These are phyloP conservation scores for Magnolia officinalis DNA, from an alignment of 164 flowering plant species.

Conservation along the genomic window DNA sequence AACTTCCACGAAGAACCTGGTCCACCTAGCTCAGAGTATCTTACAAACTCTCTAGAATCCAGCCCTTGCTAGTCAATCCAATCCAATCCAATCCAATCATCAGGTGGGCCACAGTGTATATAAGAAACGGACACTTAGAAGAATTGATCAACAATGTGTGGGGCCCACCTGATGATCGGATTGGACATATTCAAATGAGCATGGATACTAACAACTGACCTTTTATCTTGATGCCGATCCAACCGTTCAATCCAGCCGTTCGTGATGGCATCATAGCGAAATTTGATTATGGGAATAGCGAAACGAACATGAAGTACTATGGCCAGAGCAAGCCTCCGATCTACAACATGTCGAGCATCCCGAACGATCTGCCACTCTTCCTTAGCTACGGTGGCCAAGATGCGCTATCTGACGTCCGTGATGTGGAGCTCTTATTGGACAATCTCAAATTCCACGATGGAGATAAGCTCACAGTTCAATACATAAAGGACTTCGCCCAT, in stretches of 20 bases:
- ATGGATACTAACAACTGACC: no score
- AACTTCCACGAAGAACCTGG: conserved; percentile 66
- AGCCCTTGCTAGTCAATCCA: no score
- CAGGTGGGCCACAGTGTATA: no score
- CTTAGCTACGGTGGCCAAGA: conserved; percentile 72
- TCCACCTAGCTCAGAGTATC: conserved; percentile 75
- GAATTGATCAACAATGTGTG: background rate
- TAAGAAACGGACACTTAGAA: no score
- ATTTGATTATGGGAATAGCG: conserved; percentile 41
- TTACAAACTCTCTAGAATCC: background rate
- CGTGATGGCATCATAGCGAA: conserved; percentile 46
- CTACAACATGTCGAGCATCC: conserved; percentile 62
- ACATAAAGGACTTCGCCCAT: conserved; percentile 56
- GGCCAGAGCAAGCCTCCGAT: conserved; percentile 47
- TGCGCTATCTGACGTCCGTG: conserved; percentile 48
- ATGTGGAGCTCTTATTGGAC: conserved; percentile 48
- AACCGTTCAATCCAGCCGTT: conserved; percentile 34
- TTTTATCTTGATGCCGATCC: background rate
- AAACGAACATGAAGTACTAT: conserved; percentile 41
- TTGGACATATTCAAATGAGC: background rate
- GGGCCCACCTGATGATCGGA: background rate
- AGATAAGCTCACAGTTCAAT: conserved; percentile 50
- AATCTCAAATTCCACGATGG: conserved; percentile 54
- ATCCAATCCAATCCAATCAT: no score
- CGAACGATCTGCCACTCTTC: conserved; percentile 56